These are phyloP conservation scores for Microglena sp. DNA, from an alignment of 139 green algal genomes.

Conservation along the genomic window DNA sequence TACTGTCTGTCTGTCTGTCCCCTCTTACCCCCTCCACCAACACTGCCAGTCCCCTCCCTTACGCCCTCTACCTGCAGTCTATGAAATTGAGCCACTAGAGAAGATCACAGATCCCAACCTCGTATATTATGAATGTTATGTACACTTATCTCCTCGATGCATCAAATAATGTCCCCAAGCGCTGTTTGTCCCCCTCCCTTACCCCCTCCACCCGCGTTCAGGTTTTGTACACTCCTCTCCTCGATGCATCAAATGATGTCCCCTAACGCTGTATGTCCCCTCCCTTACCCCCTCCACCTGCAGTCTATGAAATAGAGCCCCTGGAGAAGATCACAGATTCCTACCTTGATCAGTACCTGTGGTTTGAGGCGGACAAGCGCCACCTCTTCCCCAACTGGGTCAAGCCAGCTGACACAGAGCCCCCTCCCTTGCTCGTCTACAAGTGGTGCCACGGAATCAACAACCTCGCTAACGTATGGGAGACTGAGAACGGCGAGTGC, in stretches of 20 bases:
- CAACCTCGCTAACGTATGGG: slow-evolving; percentile 92
- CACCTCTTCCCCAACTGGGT: slow-evolving; percentile 99
- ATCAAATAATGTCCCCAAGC: too few species aligned
- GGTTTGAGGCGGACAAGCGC: slow-evolving; percentile 92
- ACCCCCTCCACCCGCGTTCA: too few species aligned
- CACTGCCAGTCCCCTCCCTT: neutral
- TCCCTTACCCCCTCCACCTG: neutral
- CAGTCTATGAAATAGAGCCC: slow-evolving; percentile 92
- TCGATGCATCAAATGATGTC: neutral
- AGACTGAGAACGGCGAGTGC: slow-evolving; percentile 92
- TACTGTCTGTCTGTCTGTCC: too few species aligned
- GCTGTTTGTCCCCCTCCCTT: too few species aligned
- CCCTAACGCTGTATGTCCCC: neutral
- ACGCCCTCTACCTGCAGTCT: slow-evolving; percentile 19
- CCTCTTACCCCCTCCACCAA: too few species aligned
- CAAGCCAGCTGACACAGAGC: slow-evolving; percentile 94
- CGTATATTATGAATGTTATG: slow-evolving; percentile 85
- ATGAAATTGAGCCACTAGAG: slow-evolving; percentile 98
- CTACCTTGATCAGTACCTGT: slow-evolving; percentile 93
- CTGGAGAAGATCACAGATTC: slow-evolving; percentile 99
- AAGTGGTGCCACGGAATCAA: slow-evolving; percentile 96
- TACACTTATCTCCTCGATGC: too few species aligned
- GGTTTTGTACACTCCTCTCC: too few species aligned
- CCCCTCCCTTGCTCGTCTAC: slow-evolving; percentile 96
- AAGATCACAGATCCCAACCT: slow-evolving; percentile 99